Base-by-base conservation (phyloP, 2,329 filamentous ascomycete genomes). In the Paraphoma chrysanthemicola region DNA sequence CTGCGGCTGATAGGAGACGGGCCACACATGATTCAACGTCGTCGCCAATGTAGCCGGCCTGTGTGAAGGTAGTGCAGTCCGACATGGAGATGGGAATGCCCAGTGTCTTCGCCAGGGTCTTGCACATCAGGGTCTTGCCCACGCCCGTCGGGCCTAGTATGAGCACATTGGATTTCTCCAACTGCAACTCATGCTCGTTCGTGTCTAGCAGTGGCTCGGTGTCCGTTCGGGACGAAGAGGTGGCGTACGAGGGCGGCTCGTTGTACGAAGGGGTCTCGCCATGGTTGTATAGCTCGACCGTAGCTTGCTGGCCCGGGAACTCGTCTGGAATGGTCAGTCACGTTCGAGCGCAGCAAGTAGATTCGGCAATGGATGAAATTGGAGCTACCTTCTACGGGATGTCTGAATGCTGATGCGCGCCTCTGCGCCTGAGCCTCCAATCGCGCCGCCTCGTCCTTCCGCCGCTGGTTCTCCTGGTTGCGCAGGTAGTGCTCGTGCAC, bases 401-500 rank as follows among this genome's bases (percentile, higher is more conserved):
- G 91, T 51, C 83, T 80, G 57, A 88, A 85, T 50, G 85, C 81
- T 67, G 90, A 85, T 59, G 94, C 90, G 59, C 88, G 84, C 54
- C 90, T 83, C 70, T 89, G 87, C 57, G 88, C 85, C 73, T 93
- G 90, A 42, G 90, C 86, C 69, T 89, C 81, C 48, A 88, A 72
- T 77, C 90, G 91, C 60, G 92, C 89, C 43, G 91, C 87, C 68
- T 97, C 93, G 52, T 93, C 88, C 63, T 95, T 87, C 56, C 89
- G 87, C 47, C 92, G 83, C 69, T 92, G 85, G 23, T 90, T 71
- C 76, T 90, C 88, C 67, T 93, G 88, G 57, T 97, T 86, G 45
- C 91, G 87, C 77, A 97, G 92, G 73, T 98, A 97, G 75, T 99
- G 95, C 72, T 98, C 97, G 80, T 96, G 97, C 29, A 99, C 91